These are phyloP conservation scores for Zygnema cylindricum DNA, from an alignment of 139 green algal genomes.

Conservation along the genomic window DNA sequence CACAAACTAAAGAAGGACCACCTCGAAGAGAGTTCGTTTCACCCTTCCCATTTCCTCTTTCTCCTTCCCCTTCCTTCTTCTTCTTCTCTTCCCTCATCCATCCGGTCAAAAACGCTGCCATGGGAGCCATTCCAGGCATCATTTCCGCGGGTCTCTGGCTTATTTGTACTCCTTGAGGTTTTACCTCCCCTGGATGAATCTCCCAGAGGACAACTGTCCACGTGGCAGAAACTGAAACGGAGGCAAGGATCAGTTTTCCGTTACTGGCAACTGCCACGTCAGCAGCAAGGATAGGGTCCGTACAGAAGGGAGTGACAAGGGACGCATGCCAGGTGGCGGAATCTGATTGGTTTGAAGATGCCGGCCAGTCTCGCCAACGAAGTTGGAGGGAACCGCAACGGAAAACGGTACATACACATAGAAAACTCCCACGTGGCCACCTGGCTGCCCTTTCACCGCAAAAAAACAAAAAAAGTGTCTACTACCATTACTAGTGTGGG, in stretches of 20 bases:
- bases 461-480: too few relatives aligned
- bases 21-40: too few relatives aligned
- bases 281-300: constrained; percentile 7
- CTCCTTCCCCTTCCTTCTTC: background rate
- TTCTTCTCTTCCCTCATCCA: background rate
- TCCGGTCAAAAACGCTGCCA: background rate
- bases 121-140: background rate
- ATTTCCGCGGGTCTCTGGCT: background rate
- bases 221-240: background rate
- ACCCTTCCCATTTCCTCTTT: background rate
- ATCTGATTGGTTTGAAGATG: background rate
- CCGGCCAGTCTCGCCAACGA: constrained; percentile 7
- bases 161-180: background rate
- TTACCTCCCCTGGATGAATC: constrained; percentile 6
- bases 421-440: constrained; percentile 35
- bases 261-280: constrained; percentile 24
- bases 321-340: constrained; percentile 9
- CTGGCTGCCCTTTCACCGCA: too few relatives aligned
- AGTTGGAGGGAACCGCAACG: constrained; percentile 27
- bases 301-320: constrained; percentile 8
- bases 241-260: constrained; percentile 30
- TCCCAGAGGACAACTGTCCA: constrained; percentile 29
- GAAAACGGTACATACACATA: constrained; percentile 40
- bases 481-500: too few relatives aligned
- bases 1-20: background rate